Evolutionary conservation across 345 rosid genomes (phyloP), one percentile per base, ranked within the genome.

Genomic region (Populus alba): DNA sequence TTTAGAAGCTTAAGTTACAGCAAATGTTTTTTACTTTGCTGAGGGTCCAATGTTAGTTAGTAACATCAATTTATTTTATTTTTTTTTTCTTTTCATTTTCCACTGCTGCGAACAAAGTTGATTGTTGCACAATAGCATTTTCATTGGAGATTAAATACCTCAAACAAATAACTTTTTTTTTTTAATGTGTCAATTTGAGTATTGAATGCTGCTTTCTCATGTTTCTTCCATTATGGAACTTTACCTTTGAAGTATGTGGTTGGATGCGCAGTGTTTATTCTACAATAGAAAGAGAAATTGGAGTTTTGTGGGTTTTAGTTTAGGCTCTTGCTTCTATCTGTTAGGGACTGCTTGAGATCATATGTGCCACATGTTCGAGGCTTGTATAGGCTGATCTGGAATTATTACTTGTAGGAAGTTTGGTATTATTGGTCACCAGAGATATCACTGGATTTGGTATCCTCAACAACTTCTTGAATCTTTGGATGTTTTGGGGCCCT

Each of bases 1-100:
- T 23, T 39, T 31, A 74, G 23, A 68, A 69, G 75, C 78, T 74
- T 7, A 61, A 49, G 22, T 37, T 69, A 45, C 66, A 49, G 75
- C 27, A 65, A 67, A 66, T 43, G 68, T 72, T 72, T 67, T 43
- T 72, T 38, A 66, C 81, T 76, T 76, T 81, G 70, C 53, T 63
- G 37, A 62, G 12, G 69, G 17, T 67, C 8, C 77, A 39, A 16
- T 66, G 71, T 47, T 75, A n/a, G 63, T 20, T 66, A 15, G 63
- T 45, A 43, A 17, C n/a, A 39, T 69, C 67, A 43, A 43, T 12
- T 66, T 11, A 23, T 18, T 39, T 77, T 49, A 15, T 9, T 66
- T n/a, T 66, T 53, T 2, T 53, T 72, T 12, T 6, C 1, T 18
- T 51, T 51, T 31, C 3, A 7, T 17, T 17, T 69, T 47, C 25